Percentiles rank a stretch among this genome's conserved stretches.
Conservation (phyloP, 768 basidiomycete species). For the Collybia sordida region DNA sequence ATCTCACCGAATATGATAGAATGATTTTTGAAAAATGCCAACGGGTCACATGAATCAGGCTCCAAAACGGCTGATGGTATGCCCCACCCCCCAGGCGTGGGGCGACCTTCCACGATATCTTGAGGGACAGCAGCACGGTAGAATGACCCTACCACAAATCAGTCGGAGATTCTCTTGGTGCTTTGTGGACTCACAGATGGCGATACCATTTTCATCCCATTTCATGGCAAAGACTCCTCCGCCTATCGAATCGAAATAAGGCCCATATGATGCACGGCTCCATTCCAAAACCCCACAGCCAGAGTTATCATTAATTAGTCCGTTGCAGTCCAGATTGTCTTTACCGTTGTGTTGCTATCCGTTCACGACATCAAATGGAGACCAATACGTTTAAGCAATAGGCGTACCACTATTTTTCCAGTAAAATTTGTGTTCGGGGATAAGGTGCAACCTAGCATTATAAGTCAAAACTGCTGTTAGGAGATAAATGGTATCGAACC, state of each 20-base stretch:
- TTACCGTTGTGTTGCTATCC: conserved; percentile 44
- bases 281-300: conserved; percentile 81
- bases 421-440: conserved; percentile 56
- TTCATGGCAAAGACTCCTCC: conserved; percentile 90
- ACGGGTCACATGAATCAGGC: conserved; percentile 54
- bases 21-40: conserved; percentile 63
- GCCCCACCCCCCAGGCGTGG: conserved; percentile 70
- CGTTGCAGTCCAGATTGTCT: conserved; percentile 57
- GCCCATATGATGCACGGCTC: conserved; percentile 83
- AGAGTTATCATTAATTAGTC: conserved; percentile 50
- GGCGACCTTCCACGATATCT: conserved; percentile 61
- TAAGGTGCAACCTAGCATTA: conserved; percentile 52
- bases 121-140: conserved; percentile 74
- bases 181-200: conserved; percentile 58
- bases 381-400: not conserved
- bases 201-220: conserved; percentile 79
- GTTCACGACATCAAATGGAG: not conserved
- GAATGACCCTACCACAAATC: conserved; percentile 61
- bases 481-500: conserved; percentile 34
- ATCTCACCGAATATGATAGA: conserved; percentile 72
- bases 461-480: not conserved
- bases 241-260: conserved; percentile 73
- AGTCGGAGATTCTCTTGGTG: conserved; percentile 3
- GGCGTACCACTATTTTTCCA: conserved; percentile 60
- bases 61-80: conserved; percentile 61